Percentiles rank a stretch among this genome's conserved stretches.
Evolutionary conservation across 1,139 yeast genomes (phyloP).

Genomic region (Debaryomyces subglobosus): DNA sequence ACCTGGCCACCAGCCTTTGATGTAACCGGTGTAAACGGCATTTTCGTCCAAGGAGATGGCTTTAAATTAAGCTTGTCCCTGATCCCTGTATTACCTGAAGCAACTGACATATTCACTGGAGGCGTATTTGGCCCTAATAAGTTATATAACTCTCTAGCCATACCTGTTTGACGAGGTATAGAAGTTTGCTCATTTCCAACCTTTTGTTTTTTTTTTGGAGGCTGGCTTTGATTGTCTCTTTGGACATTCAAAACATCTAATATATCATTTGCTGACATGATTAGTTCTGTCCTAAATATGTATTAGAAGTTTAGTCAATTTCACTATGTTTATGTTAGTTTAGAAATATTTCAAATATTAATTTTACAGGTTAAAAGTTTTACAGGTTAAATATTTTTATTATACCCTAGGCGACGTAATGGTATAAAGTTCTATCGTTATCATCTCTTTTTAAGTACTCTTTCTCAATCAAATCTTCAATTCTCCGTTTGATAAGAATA

Average conservation of each 20-base stretch:
- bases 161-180: conserved; percentile 62
- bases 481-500: conserved; percentile 67
- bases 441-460: conserved; percentile 81
- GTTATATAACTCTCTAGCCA: conserved; percentile 88
- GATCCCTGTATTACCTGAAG: conserved; percentile 49
- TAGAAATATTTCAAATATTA: background rate
- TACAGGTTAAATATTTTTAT: conserved; percentile 6
- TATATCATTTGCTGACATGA: conserved; percentile 63
- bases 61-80: conserved; percentile 70
- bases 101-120: conserved; percentile 64
- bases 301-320: background rate
- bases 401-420: conserved; percentile 60
- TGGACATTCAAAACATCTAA: conserved; percentile 76
- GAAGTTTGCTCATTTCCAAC: conserved; percentile 24
- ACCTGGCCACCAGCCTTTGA: conserved; percentile 49
- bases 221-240: conserved; percentile 41
- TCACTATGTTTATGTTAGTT: background rate
- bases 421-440: conserved; percentile 62
- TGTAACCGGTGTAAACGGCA: conserved; percentile 58
- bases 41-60: conserved; percentile 82
- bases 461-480: conserved; percentile 80
- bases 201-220: conserved; percentile 45
- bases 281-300: background rate
- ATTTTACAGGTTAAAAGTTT: background rate
- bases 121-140: conserved; percentile 92